phyloP scores from a whole-genome alignment of 768 basidiomycete species.

The Auriscalpium orientale region DNA sequence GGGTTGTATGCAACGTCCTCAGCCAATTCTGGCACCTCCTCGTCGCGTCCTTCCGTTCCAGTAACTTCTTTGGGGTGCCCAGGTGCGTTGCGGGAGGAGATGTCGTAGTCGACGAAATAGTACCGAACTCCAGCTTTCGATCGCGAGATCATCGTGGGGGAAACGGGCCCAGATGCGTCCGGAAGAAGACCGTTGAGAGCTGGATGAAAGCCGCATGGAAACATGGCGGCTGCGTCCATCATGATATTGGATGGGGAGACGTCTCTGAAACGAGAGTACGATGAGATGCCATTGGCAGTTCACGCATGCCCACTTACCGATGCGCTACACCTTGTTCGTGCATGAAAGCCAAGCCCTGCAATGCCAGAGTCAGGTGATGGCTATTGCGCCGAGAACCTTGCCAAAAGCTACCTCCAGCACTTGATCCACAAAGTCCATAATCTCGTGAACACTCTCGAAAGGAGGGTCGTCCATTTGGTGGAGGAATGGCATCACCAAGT shows the following conservation, averaged over 20 bases:
- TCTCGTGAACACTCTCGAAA: neutral
- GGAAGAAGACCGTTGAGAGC: neutral
- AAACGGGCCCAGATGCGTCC: neutral
- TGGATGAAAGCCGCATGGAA: constrained; percentile 9
- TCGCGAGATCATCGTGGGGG: neutral
- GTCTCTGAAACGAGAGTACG: neutral
- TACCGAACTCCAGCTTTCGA: constrained; percentile 2
- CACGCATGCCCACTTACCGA: constrained; percentile 4
- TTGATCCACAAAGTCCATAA: constrained; percentile 10
- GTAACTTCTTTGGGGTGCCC: neutral
- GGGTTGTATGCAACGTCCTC: constrained; percentile 8
- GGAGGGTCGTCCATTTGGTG: neutral
- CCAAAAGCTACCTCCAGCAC: constrained; percentile 3
- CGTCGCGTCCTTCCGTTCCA: constrained; percentile 2
- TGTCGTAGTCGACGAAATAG: constrained; percentile 9
- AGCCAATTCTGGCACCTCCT: constrained; percentile 10
- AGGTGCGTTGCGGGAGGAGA: constrained; percentile 4
- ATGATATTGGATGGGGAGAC: constrained; percentile 1
- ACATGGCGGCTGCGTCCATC: constrained; percentile 10
- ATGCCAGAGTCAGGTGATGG: neutral
- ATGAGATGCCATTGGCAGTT: neutral
- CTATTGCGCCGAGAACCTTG: neutral
- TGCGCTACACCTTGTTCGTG: constrained; percentile 12
- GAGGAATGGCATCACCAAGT: constrained; percentile 13
- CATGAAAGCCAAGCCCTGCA: constrained; percentile 12